These are phyloP conservation scores for Mycena epipterygia DNA, from an alignment of 768 basidiomycete species.

Conservation along the genomic window DNA sequence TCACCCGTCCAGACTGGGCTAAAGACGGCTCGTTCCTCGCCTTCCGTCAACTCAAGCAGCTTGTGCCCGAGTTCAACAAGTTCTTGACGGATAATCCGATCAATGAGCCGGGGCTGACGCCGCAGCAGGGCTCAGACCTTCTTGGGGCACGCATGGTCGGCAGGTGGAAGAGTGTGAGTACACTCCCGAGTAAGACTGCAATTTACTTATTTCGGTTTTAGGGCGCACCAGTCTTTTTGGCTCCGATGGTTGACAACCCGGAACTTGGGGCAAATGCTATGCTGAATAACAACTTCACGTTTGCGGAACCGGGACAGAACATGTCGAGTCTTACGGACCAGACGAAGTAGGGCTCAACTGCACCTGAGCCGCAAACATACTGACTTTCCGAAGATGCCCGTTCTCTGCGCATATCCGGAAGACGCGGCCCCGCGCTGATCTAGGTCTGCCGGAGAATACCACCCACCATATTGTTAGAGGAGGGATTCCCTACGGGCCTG, in stretches of 20 bases:
- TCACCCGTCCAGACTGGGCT: constrained; percentile 37
- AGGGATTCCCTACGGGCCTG: constrained; percentile 51
- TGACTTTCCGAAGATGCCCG: constrained; percentile 5
- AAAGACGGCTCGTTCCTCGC: constrained; percentile 50
- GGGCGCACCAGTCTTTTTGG: constrained; percentile 20
- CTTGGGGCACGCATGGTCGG: constrained; percentile 68
- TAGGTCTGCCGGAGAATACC: too few relatives aligned
- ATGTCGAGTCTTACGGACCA: constrained; percentile 30
- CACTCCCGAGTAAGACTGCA: constrained; percentile 34
- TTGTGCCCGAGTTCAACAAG: constrained; percentile 51
- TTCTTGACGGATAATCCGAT: constrained; percentile 59
- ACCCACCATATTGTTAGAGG: too few relatives aligned
- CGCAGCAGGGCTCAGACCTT: constrained; percentile 58
- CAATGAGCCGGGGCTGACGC: constrained; percentile 49
- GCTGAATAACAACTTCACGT: constrained; percentile 31
- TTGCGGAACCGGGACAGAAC: constrained; percentile 3
- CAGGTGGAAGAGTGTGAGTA: constrained; percentile 65
- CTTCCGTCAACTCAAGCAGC: constrained; percentile 50
- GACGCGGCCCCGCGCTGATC: too few relatives aligned
- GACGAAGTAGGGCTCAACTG: constrained; percentile 1
- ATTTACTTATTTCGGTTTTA: constrained; percentile 29
- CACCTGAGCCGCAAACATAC: too few relatives aligned
- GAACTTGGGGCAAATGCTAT: constrained; percentile 17
- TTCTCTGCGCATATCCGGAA: constrained; percentile 24
- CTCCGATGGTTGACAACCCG: constrained; percentile 35